Conservation (phyloP, 805 yeast genomes). For the Kodamaea kaohsiungensis region DNA sequence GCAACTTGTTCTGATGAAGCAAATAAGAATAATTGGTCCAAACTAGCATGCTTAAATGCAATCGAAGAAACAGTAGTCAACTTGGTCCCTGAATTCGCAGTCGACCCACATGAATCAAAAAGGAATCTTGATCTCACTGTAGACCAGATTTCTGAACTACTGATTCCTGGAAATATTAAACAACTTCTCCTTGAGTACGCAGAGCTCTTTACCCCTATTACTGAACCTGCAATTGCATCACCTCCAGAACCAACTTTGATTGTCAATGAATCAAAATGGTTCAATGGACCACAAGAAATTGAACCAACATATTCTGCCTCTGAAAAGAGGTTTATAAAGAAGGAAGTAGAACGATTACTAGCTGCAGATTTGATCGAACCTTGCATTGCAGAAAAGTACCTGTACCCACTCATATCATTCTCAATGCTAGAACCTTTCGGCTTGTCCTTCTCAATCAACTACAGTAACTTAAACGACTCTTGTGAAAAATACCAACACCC, state of each 20-base stretch:
- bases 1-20: neutral
- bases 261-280: neutral
- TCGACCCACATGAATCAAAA: neutral
- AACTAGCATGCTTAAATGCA: neutral
- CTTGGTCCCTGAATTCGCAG: neutral
- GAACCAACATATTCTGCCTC: neutral
- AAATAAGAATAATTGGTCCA: neutral
- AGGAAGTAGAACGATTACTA: neutral
- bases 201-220: neutral
- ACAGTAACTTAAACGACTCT: neutral
- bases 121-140: neutral
- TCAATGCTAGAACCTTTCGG: neutral
- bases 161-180: neutral
- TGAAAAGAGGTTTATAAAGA: neutral
- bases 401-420: neutral
- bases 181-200: neutral
- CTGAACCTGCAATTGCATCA: neutral
- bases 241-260: neutral
- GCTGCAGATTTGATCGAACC: neutral
- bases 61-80: slow-evolving; percentile 1
- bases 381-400: neutral
- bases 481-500: neutral
- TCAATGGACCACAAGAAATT: no score
- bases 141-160: neutral
- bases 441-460: neutral